Evolutionary conservation across 306 rosid genomes (phyloP).

Genomic region (Rosa lucieae): DNA sequence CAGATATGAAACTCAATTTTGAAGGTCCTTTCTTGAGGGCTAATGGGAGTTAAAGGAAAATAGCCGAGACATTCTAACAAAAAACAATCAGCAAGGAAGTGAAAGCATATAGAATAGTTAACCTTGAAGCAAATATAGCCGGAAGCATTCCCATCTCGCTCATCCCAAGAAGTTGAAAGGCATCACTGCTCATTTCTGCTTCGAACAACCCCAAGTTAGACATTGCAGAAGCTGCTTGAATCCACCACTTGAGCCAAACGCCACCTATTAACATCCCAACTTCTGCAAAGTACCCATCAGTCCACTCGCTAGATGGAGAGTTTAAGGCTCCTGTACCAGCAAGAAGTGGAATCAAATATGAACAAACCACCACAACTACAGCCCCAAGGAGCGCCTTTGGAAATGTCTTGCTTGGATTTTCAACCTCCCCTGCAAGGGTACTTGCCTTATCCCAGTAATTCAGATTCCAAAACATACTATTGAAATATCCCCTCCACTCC

Average conservation of each 20-base stretch:
- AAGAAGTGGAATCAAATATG: slow-evolving; percentile 82
- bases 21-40: neutral
- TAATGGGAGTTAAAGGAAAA: neutral
- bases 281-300: slow-evolving; percentile 85
- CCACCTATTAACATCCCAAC: slow-evolving; percentile 89
- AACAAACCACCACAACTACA: slow-evolving; percentile 66
- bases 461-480: slow-evolving; percentile 85
- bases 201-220: slow-evolving; percentile 88
- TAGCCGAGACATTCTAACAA: neutral
- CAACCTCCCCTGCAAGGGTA: slow-evolving; percentile 89
- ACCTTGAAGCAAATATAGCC: slow-evolving; percentile 80
- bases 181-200: slow-evolving; percentile 92
- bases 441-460: slow-evolving; percentile 98
- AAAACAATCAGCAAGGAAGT: neutral
- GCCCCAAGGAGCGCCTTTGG: slow-evolving; percentile 87
- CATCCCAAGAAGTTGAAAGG: slow-evolving; percentile 92
- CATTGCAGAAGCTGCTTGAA: slow-evolving; percentile 85
- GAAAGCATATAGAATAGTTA: slow-evolving; percentile 14
- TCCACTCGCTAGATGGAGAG: slow-evolving; percentile 60
- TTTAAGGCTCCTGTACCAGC: slow-evolving; percentile 83
- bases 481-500: slow-evolving; percentile 75
- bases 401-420: slow-evolving; percentile 69
- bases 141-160: slow-evolving; percentile 96
- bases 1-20: neutral
- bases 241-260: slow-evolving; percentile 88